phyloP scores from a whole-genome alignment of 495 filamentous ascomycete species.

The Neurospora sp. region DNA sequence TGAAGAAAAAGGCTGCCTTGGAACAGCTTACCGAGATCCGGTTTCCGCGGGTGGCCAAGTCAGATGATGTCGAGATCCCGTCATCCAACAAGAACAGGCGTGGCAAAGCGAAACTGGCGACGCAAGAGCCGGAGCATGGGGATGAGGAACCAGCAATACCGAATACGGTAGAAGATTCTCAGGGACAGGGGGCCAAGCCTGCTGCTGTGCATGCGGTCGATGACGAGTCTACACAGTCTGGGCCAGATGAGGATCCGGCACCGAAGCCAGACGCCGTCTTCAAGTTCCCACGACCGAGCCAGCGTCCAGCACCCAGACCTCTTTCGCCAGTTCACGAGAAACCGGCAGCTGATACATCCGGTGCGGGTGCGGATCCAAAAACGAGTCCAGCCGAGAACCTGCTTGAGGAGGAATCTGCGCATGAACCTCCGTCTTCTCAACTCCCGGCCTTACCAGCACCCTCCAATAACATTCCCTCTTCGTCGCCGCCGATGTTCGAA shows the following conservation, averaged over 20 bases:
- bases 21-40: constrained; percentile 27
- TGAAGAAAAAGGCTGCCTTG: constrained; percentile 26
- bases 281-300: constrained; percentile 6
- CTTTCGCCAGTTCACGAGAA: background rate
- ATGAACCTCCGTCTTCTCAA: background rate
- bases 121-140: constrained; percentile 2
- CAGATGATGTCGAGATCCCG: constrained; percentile 28
- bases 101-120: constrained; percentile 9
- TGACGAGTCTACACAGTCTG: constrained; percentile 15
- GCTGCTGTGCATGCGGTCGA: constrained; percentile 1
- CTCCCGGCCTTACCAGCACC: background rate
- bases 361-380: constrained; percentile 28
- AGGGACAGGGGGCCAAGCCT: constrained; percentile 8
- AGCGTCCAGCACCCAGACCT: background rate
- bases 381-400: constrained; percentile 23
- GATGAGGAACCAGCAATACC: constrained; percentile 11
- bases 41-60: constrained; percentile 18
- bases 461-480: background rate
- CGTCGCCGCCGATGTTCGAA: background rate
- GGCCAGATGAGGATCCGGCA: constrained; percentile 7
- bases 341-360: background rate
- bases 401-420: background rate
- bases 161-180: constrained; percentile 25
- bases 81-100: constrained; percentile 22
- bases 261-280: constrained; percentile 1